Conservation (phyloP, 2,329 filamentous ascomycete genomes). For the Ceratocystis lukuohia region DNA sequence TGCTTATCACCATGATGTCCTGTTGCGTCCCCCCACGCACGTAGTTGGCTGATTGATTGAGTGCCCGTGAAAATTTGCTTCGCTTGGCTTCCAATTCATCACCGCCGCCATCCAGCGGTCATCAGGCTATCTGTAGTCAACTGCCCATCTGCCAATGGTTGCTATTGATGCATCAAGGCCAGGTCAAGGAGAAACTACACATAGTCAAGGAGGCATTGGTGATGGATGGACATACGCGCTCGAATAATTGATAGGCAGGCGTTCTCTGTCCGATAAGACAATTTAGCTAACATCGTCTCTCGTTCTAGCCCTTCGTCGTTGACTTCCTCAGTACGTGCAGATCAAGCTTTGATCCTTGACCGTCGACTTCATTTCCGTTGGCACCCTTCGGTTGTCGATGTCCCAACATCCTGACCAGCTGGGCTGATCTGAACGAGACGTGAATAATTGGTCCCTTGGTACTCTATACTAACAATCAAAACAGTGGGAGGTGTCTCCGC, state of each 20-base stretch:
- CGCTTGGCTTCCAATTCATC: neutral
- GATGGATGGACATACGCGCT: neutral
- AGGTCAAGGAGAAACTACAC: neutral
- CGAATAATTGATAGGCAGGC: neutral
- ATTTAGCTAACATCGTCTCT: neutral
- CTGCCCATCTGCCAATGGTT: neutral
- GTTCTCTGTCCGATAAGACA: neutral
- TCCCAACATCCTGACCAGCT: neutral
- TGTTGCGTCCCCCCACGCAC: neutral
- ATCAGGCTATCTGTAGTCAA: neutral
- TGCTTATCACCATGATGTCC: neutral
- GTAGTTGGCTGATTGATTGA: neutral
- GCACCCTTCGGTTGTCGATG: neutral
- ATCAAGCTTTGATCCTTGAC: neutral
- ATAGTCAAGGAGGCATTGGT: neutral
- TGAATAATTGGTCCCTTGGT: neutral
- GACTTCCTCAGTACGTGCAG: constrained; percentile 91
- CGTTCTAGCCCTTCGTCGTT: constrained; percentile 69
- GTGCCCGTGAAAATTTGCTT: neutral
- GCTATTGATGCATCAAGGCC: no score
- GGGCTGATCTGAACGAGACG: neutral
- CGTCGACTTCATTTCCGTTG: neutral
- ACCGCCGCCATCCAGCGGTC: neutral
- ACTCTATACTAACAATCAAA: constrained; percentile 23
- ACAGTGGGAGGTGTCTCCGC: constrained; percentile 99